Percentiles rank a stretch among this genome's conserved stretches.
Conservation (phyloP, 73 alveolate genomes). For the Tetrahymena malaccensis region DNA sequence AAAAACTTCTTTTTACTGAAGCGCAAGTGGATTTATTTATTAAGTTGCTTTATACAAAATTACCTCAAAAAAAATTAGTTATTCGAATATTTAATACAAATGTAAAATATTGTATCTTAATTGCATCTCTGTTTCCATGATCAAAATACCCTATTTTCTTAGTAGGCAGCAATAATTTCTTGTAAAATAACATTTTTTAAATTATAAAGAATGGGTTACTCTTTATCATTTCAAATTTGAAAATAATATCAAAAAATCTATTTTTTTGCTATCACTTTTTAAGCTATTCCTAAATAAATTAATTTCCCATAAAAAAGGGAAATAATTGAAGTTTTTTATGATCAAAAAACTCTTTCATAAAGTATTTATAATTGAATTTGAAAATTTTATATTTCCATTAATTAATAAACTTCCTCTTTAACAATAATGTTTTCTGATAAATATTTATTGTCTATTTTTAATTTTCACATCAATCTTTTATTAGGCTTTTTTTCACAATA, state of each 20-base stretch:
- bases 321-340: neutral
- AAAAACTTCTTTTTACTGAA: neutral
- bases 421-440: neutral
- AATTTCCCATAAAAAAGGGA: neutral
- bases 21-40: neutral
- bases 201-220: neutral
- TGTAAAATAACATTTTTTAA: neutral
- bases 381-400: neutral
- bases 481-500: neutral
- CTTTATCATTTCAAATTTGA: neutral
- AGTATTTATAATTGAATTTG: neutral
- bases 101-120: no score
- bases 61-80: neutral
- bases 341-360: no score
- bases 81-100: no score
- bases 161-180: neutral
- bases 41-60: no score
- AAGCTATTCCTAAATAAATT: no score
- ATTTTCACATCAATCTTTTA: neutral
- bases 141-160: no score
- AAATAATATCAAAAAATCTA: neutral
- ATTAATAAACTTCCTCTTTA: neutral
- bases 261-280: neutral
- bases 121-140: neutral
- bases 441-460: neutral